Evolutionary conservation across 2,329 filamentous ascomycete species (phyloP), one percentile per base, ranked within the genome.

Genomic region (Ilyonectria mors-panacis): DNA sequence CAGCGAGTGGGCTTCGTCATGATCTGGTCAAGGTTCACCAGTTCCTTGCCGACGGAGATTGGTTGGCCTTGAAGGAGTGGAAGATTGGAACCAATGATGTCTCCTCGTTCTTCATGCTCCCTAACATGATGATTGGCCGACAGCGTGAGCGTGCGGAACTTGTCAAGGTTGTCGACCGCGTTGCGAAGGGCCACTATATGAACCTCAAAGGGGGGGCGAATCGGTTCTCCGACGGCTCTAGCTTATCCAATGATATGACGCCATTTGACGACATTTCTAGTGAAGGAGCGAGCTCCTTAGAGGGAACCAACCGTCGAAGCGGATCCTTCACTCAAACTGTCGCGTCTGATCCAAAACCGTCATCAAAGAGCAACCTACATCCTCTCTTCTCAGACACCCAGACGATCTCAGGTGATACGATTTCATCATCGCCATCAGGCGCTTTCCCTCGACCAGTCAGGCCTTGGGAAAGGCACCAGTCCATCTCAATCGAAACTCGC

Each of bases 71-170:
- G 59, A 90, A 89, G 66, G 87, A 91, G 44, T 97, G 94, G 85
- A 86, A 89, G 69, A 91, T 97, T 66, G 95, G 89, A 13, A 89
- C 91, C n/a, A 93, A 91, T 65, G 95, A 98, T 79, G 90, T 97
- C 0, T 97, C 94, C 1, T 97, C 94, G 5, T 96, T 97, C 77
- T 98, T 98, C 81, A 92, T 94, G 72, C 86, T 98, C 21, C 95
- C 95, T 0, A 88, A 90, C 0, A 86, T 87, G 65, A 94, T 97
- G 86, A 93, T 97, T 70, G 95, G 95, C 4, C 89, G 95, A 39
- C 86, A 91, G 33, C 85, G 88, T 68, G 94, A 97, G 78, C 90
- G 89, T 47, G 85, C 91, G 53, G 87, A 88, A 42, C 88, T 98
- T 9, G 81, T 94, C 44, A 87, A 86, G 71, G 87, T 96, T 39